Conservation (phyloP, 192 early-diverging fungal genomes). For the Coemansia sp. region DNA sequence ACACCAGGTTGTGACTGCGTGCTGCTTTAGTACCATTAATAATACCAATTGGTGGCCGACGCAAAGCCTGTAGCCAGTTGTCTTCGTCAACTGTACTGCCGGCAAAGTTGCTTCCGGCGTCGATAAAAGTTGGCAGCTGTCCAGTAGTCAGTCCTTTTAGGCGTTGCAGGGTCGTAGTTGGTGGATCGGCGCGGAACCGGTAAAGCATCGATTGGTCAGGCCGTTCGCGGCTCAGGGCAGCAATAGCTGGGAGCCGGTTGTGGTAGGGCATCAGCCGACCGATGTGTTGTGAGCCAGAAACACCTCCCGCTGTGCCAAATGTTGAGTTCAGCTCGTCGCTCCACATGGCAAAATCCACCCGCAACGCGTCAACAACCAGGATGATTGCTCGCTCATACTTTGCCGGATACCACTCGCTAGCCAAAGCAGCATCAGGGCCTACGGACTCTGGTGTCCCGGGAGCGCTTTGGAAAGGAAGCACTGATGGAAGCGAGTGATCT, state of each 20-base stretch:
- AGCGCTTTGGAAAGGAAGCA: slow-evolving; percentile 10
- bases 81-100: slow-evolving; percentile 76
- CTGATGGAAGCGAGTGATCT: slow-evolving; percentile 48
- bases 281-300: background rate
- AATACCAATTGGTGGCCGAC: slow-evolving; percentile 12
- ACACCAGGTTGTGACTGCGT: slow-evolving; percentile 59
- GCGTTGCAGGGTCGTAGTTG: slow-evolving; percentile 79
- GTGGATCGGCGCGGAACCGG: slow-evolving; percentile 74
- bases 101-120: slow-evolving; percentile 79
- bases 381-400: slow-evolving; percentile 64
- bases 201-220: slow-evolving; percentile 64
- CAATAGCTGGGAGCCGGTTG: slow-evolving; percentile 48
- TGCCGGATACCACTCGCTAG: slow-evolving; percentile 39
- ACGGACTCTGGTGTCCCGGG: background rate
- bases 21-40: background rate
- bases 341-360: slow-evolving; percentile 65
- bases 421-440: background rate
- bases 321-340: slow-evolving; percentile 38
- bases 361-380: slow-evolving; percentile 72
- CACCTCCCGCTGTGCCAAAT: background rate
- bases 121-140: slow-evolving; percentile 77
- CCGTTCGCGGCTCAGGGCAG: slow-evolving; percentile 44
- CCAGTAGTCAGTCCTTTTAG: slow-evolving; percentile 83
- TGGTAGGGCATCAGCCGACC: slow-evolving; percentile 37
- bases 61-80: slow-evolving; percentile 70